Percentiles rank a stretch among this genome's conserved stretches.
Evolutionary conservation across 148 eudicot genomes (phyloP).

Genomic region (Rhododendron griersonianum): DNA sequence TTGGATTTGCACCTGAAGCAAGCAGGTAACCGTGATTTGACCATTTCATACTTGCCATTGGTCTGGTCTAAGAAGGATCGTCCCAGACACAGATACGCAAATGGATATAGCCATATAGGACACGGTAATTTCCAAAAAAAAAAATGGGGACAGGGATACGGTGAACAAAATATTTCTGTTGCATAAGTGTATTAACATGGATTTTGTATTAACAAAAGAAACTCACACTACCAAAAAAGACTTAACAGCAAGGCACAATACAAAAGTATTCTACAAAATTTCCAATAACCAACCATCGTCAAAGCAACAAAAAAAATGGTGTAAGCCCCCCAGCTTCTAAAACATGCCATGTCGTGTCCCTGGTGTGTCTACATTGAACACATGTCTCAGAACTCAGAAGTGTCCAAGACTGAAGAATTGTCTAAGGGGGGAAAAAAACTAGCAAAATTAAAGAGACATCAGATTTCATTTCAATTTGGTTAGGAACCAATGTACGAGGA

Average conservation of each 20-base stretch:
- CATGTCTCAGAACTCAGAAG: neutral
- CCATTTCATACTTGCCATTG: neutral
- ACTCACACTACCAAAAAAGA: neutral
- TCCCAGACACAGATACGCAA: neutral
- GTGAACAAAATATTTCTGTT: neutral
- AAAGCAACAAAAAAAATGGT: neutral
- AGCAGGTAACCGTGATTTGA: slow-evolving; percentile 49
- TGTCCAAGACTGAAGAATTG: neutral
- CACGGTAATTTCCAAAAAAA: too few species aligned
- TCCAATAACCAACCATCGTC: neutral
- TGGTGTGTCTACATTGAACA: neutral
- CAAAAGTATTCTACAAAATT: neutral
- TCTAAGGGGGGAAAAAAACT: neutral
- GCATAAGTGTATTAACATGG: neutral
- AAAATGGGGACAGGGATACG: neutral
- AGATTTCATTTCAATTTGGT: too few species aligned
- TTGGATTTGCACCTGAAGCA: slow-evolving; percentile 87
- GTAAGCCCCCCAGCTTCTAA: neutral
- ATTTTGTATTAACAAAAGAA: neutral
- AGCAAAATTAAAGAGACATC: neutral
- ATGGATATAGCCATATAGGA: neutral
- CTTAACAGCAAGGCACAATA: neutral
- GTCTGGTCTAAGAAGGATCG: neutral
- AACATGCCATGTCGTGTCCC: neutral
- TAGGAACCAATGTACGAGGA: too few species aligned